Base-by-base conservation (phyloP, 2,329 filamentous ascomycete genomes). In the Fusarium sp. region DNA sequence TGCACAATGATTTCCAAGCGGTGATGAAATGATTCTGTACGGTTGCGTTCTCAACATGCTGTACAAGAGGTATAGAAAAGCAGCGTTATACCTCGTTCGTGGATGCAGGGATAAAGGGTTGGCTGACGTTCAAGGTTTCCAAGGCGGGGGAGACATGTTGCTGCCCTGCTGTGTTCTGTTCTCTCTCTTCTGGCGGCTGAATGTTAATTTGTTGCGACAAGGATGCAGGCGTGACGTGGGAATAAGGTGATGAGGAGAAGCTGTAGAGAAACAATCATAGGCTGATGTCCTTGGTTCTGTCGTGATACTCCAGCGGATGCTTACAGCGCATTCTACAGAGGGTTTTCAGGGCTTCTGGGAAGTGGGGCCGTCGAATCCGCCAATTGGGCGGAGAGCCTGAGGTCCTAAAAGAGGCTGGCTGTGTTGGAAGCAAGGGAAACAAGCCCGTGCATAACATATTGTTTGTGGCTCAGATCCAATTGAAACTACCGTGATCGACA, bases 401-500 rank as follows among this genome's bases (percentile, higher is more conserved):
- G 49, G 50, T n/a, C 56, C 53, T 25, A 44, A 52, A 27, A 29
- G 38, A 46, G 57, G 24, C 44, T 27, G 24, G 44, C 15, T 20
- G 29, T 30, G 42, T 44, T 24, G 38, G 43, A 25, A 70, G 61
- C 55, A 71, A 57, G 58, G 59, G 49, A 54, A 56, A 30, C n/a
- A 30, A 25, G 49, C 47, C 59, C 53, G 56, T 64, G 51, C 57
- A 38, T 38, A 38, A 38, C 34, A 38, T 6, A 64, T 59, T 51
- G 49, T 45, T 44, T 42, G 54, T 60, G 53, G 64, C 51, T 51
- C 60, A 50, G n/a, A 61, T 63, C 29, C 24, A 32, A 38, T 45
- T 52, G 24, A 68, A 55, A 44, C 51, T 71, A 14, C 44, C n/a
- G 47, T 62, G 65, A 72, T 69, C 49, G 52, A 62, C 68, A 52